These are phyloP conservation scores for Acacia concinna DNA, from an alignment of 331 rosid genomes.

Conservation along the genomic window DNA sequence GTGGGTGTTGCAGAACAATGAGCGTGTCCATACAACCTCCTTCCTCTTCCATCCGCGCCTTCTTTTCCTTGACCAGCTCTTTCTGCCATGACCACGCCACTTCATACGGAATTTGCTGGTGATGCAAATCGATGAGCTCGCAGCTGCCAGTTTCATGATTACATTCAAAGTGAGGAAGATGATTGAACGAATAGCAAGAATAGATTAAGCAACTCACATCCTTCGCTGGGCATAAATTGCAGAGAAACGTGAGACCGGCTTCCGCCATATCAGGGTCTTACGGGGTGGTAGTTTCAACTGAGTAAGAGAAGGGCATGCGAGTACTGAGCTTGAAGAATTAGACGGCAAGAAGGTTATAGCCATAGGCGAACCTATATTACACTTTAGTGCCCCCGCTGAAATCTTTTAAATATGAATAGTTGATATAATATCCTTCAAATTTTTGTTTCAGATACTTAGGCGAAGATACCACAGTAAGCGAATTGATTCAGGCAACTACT, in stretches of 20 bases:
- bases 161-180: constrained; percentile 8
- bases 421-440: no score
- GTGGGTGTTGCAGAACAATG: constrained; percentile 64
- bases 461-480: no score
- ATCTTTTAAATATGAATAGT: not conserved
- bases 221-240: not conserved
- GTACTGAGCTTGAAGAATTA: constrained; percentile 19
- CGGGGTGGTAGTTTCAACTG: not conserved
- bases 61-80: constrained; percentile 56
- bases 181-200: constrained; percentile 24
- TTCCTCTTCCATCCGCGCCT: constrained; percentile 42
- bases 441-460: not conserved
- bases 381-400: no score
- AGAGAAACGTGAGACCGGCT: constrained; percentile 8
- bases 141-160: constrained; percentile 47
- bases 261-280: not conserved
- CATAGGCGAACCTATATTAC: not conserved
- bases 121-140: constrained; percentile 66
- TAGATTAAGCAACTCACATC: constrained; percentile 39
- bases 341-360: constrained; percentile 29
- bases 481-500: no score
- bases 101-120: constrained; percentile 53
- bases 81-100: constrained; percentile 83
- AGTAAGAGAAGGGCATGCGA: not conserved
- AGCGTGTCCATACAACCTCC: constrained; percentile 58